Evolutionary conservation across 371 early-diverging fungal species (phyloP).

Genomic region (Rhizoclosmatium hyalinum): DNA sequence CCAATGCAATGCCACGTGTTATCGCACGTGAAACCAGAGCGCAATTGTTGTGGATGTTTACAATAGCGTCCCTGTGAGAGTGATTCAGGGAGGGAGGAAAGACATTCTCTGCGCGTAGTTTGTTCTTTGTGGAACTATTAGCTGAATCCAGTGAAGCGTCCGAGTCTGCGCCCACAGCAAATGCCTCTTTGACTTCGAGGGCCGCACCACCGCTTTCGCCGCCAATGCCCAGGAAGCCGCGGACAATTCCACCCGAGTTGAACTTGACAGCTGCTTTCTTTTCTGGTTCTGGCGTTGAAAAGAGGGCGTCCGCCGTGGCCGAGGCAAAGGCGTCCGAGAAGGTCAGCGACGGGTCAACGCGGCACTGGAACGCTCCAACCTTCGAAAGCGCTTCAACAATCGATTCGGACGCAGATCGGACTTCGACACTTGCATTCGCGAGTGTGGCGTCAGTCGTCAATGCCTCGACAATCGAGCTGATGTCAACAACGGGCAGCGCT

Average conservation of each 20-base stretch:
- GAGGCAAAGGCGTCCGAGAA: neutral
- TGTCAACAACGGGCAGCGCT: neutral
- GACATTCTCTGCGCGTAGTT: constrained; percentile 56
- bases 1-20: constrained; percentile 35
- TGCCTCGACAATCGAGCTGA: neutral
- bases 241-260: constrained; percentile 54
- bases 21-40: constrained; percentile 46
- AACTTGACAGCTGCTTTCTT: constrained; percentile 4
- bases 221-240: constrained; percentile 56
- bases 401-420: neutral
- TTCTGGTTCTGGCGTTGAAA: neutral
- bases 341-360: neutral
- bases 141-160: constrained; percentile 30
- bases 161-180: constrained; percentile 53
- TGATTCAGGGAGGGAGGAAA: constrained; percentile 46
- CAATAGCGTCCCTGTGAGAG: constrained; percentile 20
- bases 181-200: constrained; percentile 63
- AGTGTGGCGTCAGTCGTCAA: neutral
- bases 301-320: neutral
- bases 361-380: constrained; percentile 23
- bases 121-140: constrained; percentile 38
- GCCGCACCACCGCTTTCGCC: constrained; percentile 61
- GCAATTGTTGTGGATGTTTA: constrained; percentile 46
- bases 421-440: neutral
- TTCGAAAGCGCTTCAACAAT: constrained; percentile 7